A percentile compares a stretch with the other conserved stretches of the same genome.
Conservation (phyloP, 2,329 filamentous ascomycete species). For the Aureobasidium sp. region DNA sequence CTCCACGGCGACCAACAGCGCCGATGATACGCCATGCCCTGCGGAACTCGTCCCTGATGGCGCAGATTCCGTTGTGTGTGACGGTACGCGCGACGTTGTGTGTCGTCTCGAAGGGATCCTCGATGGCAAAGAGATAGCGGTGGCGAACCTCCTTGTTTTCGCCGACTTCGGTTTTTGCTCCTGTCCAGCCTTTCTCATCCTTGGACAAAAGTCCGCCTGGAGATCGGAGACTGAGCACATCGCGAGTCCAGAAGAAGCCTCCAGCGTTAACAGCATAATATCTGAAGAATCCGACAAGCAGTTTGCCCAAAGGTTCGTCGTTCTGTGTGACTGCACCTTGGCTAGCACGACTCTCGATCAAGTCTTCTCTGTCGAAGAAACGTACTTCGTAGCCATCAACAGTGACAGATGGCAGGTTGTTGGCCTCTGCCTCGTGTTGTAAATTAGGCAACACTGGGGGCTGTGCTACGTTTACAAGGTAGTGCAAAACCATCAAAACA, state of each 20-base stretch:
- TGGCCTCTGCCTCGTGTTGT: slow-evolving; percentile 43
- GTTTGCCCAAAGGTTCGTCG: slow-evolving; percentile 58
- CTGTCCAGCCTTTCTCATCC: slow-evolving; percentile 75
- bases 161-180: slow-evolving; percentile 61
- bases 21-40: slow-evolving; percentile 68
- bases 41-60: slow-evolving; percentile 77
- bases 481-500: slow-evolving; percentile 86
- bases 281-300: slow-evolving; percentile 80
- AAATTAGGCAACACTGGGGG: slow-evolving; percentile 83
- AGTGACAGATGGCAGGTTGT: slow-evolving; percentile 14
- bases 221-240: slow-evolving; percentile 72
- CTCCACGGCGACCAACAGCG: slow-evolving; percentile 39
- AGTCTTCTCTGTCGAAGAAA: slow-evolving; percentile 70
- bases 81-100: slow-evolving; percentile 88
- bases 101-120: slow-evolving; percentile 82
- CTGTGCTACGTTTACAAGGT: slow-evolving; percentile 71
- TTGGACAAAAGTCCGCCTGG: slow-evolving; percentile 64
- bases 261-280: slow-evolving; percentile 64
- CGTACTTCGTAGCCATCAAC: slow-evolving; percentile 58
- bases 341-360: slow-evolving; percentile 56
- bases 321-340: slow-evolving; percentile 60
- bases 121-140: slow-evolving; percentile 80
- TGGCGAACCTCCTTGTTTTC: slow-evolving; percentile 65
- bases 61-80: slow-evolving; percentile 71
- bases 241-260: slow-evolving; percentile 71